These are phyloP conservation scores for Papiliotrema terrestris DNA, from an alignment of 1,284 basidiomycete species.

Conservation along the genomic window DNA sequence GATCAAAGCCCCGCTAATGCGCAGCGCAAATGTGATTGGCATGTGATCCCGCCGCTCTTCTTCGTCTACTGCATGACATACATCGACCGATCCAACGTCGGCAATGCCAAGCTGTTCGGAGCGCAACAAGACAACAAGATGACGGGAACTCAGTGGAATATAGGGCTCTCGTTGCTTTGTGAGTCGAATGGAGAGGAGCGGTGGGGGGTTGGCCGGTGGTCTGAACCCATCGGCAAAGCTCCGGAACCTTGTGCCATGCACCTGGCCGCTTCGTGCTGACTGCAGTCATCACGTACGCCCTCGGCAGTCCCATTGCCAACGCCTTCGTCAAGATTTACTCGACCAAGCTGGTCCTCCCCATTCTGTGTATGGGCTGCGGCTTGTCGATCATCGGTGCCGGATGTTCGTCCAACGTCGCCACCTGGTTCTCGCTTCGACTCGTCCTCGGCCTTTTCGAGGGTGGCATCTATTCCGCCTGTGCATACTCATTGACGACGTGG, in stretches of 20 bases:
- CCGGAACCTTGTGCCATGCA: not conserved
- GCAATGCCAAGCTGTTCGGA: slow-evolving; percentile 25
- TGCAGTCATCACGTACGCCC: slow-evolving; percentile 24
- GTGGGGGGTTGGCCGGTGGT: not conserved
- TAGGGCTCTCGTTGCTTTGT: slow-evolving; percentile 27
- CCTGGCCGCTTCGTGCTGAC: not conserved
- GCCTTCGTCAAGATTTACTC: slow-evolving; percentile 20
- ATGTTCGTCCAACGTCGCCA: slow-evolving; percentile 12
- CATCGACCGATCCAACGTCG: slow-evolving; percentile 19
- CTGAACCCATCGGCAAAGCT: not conserved
- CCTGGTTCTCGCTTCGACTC: slow-evolving; percentile 25
- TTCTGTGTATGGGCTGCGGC: slow-evolving; percentile 9
- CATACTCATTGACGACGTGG: slow-evolving; percentile 27
- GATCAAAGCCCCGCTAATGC: too few relatives aligned
- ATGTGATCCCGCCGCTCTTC: slow-evolving; percentile 17
- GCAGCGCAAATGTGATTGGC: slow-evolving; percentile 20
- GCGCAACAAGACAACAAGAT: slow-evolving; percentile 12
- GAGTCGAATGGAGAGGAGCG: slow-evolving; percentile 3
- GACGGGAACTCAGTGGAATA: slow-evolving; percentile 25
- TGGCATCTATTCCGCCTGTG: slow-evolving; percentile 20
- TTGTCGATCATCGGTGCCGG: slow-evolving; percentile 20
- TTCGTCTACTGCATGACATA: slow-evolving; percentile 22
- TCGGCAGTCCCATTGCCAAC: slow-evolving; percentile 20
- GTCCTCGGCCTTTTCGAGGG: slow-evolving; percentile 25
- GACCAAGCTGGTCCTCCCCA: slow-evolving; percentile 18